These are phyloP conservation scores for Fusarium sp. DNA, from an alignment of 2,329 filamentous ascomycete species.

Conservation along the genomic window DNA sequence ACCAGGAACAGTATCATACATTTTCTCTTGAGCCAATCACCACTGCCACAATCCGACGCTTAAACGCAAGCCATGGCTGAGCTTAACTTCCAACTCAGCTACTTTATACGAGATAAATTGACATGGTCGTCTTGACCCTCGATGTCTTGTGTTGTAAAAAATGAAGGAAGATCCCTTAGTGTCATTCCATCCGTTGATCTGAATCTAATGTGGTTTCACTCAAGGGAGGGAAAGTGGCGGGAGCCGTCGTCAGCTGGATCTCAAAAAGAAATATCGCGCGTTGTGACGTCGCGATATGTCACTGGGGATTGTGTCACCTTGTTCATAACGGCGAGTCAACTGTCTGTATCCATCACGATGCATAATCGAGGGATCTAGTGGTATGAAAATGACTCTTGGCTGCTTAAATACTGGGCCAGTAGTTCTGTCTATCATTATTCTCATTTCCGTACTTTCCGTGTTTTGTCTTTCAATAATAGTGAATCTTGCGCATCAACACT, in stretches of 20 bases:
- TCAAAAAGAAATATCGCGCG: not conserved
- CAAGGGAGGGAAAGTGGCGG: not conserved
- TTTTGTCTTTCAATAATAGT: not conserved
- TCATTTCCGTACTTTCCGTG: not conserved
- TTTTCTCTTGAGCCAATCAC: not conserved
- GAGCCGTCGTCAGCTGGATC: not conserved
- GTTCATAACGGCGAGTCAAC: not conserved
- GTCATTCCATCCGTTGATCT: not conserved
- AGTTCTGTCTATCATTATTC: not conserved
- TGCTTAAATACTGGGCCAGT: not conserved
- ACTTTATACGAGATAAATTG: not conserved
- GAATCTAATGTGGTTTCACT: not conserved
- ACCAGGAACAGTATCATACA: not conserved
- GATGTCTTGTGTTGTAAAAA: not conserved
- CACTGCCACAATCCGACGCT: not conserved
- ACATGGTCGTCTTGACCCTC: not conserved
- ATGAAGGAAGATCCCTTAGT: not conserved
- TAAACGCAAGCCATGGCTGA: not conserved
- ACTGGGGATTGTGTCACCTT: not conserved
- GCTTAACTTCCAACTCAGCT: not conserved
- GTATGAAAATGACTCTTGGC: not conserved
- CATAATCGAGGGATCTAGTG: not conserved
- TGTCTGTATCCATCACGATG: not conserved
- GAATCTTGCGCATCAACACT: not conserved
- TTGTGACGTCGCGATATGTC: slow-evolving; percentile 1